Conservation (phyloP, 2,329 filamentous ascomycete species). For the Trichoderma guizhouense region DNA sequence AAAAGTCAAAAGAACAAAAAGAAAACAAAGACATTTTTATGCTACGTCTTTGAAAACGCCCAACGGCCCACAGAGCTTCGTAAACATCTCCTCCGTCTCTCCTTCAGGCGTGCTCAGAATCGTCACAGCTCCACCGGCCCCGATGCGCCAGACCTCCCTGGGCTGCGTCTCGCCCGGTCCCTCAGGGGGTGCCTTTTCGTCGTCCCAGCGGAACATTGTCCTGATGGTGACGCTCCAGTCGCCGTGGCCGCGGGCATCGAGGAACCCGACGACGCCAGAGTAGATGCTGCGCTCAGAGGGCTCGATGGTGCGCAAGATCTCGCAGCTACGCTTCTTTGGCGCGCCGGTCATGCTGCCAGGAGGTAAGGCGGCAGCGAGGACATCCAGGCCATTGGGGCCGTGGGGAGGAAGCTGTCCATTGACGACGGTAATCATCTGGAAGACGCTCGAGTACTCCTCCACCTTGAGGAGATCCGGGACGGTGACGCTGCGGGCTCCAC, state of each 20-base stretch:
- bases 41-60: conserved; percentile 45
- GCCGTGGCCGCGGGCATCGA: conserved; percentile 78
- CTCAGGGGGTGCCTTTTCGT: conserved; percentile 42
- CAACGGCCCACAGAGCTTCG: conserved; percentile 62
- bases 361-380: conserved; percentile 73
- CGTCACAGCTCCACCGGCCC: conserved; percentile 88
- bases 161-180: conserved; percentile 29
- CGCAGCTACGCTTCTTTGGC: conserved; percentile 88
- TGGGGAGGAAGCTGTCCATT: conserved; percentile 58
- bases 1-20: background rate
- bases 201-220: conserved; percentile 71
- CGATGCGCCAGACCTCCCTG: conserved; percentile 71
- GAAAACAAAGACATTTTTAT: conserved; percentile 16
- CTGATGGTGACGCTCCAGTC: conserved; percentile 93
- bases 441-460: conserved; percentile 88
- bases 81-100: conserved; percentile 89
- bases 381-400: conserved; percentile 62
- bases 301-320: conserved; percentile 73
- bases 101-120: conserved; percentile 73
- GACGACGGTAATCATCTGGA: conserved; percentile 86
- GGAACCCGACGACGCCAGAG: conserved; percentile 84
- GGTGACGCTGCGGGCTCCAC: conserved; percentile 66
- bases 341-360: conserved; percentile 96
- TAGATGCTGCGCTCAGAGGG: conserved; percentile 68
- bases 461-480: conserved; percentile 80